phyloP scores from a whole-genome alignment of 306 rosid genomes.

The Cucurbita moschata region DNA sequence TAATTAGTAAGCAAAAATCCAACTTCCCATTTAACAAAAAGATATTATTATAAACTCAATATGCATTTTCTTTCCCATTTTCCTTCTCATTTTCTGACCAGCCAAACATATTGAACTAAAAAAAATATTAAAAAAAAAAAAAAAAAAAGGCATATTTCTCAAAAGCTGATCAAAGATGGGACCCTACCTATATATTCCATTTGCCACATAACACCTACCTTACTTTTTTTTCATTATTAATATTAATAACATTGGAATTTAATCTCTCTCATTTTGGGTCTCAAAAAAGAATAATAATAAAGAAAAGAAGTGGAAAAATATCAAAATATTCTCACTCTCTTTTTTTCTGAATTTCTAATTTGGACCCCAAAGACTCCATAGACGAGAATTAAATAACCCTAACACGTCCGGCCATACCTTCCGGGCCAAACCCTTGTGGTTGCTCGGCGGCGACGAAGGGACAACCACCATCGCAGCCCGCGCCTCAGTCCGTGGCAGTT shows the following conservation, averaged over 20 bases:
- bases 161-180: neutral
- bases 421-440: slow-evolving; percentile 44
- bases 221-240: neutral
- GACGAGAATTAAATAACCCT: slow-evolving; percentile 53
- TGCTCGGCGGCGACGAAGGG: slow-evolving; percentile 18
- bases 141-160: neutral
- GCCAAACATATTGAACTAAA: neutral
- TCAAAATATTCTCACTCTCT: neutral
- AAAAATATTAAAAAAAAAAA: neutral
- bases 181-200: slow-evolving; percentile 17
- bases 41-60: neutral
- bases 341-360: slow-evolving; percentile 16
- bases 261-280: neutral
- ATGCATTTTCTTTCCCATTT: neutral
- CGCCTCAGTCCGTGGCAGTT: neutral
- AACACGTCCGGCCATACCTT: slow-evolving; percentile 67
- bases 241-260: neutral
- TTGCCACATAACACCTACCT: slow-evolving; percentile 9
- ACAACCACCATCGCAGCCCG: neutral
- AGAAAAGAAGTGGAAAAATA: neutral
- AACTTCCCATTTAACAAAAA: neutral
- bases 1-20: slow-evolving; percentile 18
- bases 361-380: slow-evolving; percentile 73
- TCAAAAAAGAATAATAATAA: neutral
- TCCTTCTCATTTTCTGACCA: neutral